Base-by-base conservation (phyloP, 768 basidiomycete genomes). In the Psilocybe cyanescens region DNA sequence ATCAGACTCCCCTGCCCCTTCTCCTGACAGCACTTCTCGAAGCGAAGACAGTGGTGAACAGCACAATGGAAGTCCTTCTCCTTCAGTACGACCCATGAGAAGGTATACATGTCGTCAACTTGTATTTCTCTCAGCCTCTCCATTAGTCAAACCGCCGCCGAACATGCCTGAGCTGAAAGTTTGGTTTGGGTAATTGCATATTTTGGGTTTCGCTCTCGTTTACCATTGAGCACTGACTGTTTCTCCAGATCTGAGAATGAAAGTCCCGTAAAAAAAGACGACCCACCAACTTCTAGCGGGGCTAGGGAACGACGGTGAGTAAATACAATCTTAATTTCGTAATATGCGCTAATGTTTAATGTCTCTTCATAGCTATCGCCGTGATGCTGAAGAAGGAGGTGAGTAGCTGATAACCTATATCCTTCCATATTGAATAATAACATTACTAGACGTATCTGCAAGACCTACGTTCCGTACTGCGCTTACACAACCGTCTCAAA, bases 101-200 rank as follows among this genome's bases (percentile, higher is more conserved):
- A 83, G 86, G 64, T 95, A 95, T 76, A 81, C 87, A 69, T 86
- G 91, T 52, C 70, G 79, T 51, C 87, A 93, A 63, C 75, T 94
- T 41, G 84, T 95, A 55, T 73, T 76, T 57, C 83, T 95, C 19
- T 82, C 85, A 65, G 84, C 83, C 64, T 94, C 93, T n/a, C 89
- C 91, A 24, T 77, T 94, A 44, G 89, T 95, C 28, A 79, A 83
- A 62, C 78, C 81, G 28, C 93, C 94, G 5, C 71, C 78, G 54
- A 85, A 85, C 65, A 94, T 95, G 94, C 93, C 93, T 53, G 79
- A 85, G 49, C 77, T 95, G 55, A 93, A 88, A 77, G 86, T 89
- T 49, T 95, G 93, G 93, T 95, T 94, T 76, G 93, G 93, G 93
- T 95, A 72, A 61, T 86, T 63, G n/a, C 39, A 55, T 64, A 59